Conservation (phyloP, 352 stramenopile species). For the Plasmopara viticola region DNA sequence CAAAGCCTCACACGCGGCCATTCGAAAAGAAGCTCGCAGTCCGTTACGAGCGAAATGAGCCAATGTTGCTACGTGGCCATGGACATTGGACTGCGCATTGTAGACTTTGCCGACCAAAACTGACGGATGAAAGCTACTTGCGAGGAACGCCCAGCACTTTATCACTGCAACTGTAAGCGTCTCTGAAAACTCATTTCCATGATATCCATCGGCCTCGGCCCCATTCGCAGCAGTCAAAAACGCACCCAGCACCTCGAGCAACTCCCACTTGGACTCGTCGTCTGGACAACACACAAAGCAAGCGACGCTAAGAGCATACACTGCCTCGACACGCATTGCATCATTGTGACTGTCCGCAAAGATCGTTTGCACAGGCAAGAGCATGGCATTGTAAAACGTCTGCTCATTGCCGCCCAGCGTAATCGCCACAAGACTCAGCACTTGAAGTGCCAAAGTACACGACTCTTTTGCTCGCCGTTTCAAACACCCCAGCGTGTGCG, state of each 20-base stretch:
- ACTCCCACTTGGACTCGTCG: slow-evolving; percentile 54
- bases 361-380: slow-evolving; percentile 35
- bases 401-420: slow-evolving; percentile 52
- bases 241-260: slow-evolving; percentile 42
- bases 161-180: slow-evolving; percentile 45
- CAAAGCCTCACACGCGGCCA: slow-evolving; percentile 45
- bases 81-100: slow-evolving; percentile 40
- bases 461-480: slow-evolving; percentile 60
- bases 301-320: slow-evolving; percentile 51
- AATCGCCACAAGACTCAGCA: slow-evolving; percentile 44
- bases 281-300: slow-evolving; percentile 54
- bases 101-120: slow-evolving; percentile 44
- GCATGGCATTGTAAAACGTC: slow-evolving; percentile 42
- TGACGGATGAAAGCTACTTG: slow-evolving; percentile 39
- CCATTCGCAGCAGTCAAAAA: slow-evolving; percentile 40
- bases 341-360: slow-evolving; percentile 39
- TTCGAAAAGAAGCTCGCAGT: slow-evolving; percentile 34
- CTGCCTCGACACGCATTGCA: slow-evolving; percentile 38
- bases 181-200: slow-evolving; percentile 40
- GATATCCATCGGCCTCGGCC: slow-evolving; percentile 37
- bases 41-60: slow-evolving; percentile 47
- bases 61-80: slow-evolving; percentile 44
- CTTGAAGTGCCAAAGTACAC: slow-evolving; percentile 34
- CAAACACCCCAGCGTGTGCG: slow-evolving; percentile 37
- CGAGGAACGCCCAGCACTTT: slow-evolving; percentile 60